Evolutionary conservation across 768 basidiomycete genomes (phyloP).

Genomic region (Trichaptum fuscoviolaceum): DNA sequence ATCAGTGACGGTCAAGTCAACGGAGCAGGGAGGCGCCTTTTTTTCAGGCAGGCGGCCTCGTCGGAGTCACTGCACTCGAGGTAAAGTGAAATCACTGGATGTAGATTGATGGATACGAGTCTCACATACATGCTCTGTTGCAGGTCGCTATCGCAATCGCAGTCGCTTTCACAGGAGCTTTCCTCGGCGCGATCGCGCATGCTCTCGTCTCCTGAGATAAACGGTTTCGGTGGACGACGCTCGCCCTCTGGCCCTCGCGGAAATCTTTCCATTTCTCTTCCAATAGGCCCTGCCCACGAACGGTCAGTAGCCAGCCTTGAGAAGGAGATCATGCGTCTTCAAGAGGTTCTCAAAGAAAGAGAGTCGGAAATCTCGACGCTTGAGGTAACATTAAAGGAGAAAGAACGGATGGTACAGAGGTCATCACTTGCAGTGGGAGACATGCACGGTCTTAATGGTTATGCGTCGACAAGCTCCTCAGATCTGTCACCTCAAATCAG

Average conservation of each 20-base stretch:
- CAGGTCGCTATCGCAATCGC: constrained; percentile 89
- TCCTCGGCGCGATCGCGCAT: constrained; percentile 85
- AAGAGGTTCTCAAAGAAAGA: constrained; percentile 85
- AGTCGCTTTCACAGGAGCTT: constrained; percentile 96
- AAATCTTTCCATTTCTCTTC: constrained; percentile 56
- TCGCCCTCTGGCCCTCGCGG: constrained; percentile 37
- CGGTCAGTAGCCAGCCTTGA: constrained; percentile 83
- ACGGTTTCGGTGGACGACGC: constrained; percentile 62
- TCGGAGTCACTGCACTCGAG: constrained; percentile 85
- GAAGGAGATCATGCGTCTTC: constrained; percentile 92
- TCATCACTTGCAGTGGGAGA: constrained; percentile 2
- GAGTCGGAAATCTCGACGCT: constrained; percentile 85
- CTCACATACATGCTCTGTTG: neutral
- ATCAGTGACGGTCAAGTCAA: constrained; percentile 43
- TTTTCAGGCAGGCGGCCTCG: constrained; percentile 87
- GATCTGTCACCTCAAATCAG: constrained; percentile 66
- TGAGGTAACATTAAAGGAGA: constrained; percentile 48
- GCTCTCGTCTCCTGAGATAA: constrained; percentile 62
- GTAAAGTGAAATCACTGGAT: constrained; percentile 30
- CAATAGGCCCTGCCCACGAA: constrained; percentile 39
- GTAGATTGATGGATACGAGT: neutral
- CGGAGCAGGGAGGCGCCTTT: constrained; percentile 58
- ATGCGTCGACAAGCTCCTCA: neutral
- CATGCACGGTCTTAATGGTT: constrained; percentile 1
- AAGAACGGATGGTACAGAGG: constrained; percentile 17